A percentile compares a stretch with the other conserved stretches of the same genome.
Evolutionary conservation across 2,329 filamentous ascomycete species (phyloP).

Genomic region (Alternaria brassicicola): DNA sequence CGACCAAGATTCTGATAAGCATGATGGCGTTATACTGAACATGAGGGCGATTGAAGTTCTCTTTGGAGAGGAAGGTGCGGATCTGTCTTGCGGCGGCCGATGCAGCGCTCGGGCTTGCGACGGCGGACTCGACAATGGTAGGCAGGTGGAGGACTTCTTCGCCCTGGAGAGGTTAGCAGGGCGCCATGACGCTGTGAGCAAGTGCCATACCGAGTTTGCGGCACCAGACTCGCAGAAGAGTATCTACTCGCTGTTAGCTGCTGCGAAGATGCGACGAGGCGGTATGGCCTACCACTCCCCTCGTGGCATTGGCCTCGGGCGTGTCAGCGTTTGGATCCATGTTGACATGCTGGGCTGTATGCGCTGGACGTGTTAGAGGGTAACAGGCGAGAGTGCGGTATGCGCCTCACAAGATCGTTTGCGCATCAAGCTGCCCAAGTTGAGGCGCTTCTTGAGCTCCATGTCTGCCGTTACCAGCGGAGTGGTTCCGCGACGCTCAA

Average conservation of each 20-base stretch:
- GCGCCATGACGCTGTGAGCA: background rate
- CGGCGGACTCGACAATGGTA: slow-evolving; percentile 90
- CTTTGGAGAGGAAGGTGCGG: slow-evolving; percentile 79
- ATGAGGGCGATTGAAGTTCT: slow-evolving; percentile 68
- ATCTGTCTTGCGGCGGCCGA: slow-evolving; percentile 80
- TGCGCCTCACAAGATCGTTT: slow-evolving; percentile 34
- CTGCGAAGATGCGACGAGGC: background rate
- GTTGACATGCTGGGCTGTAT: slow-evolving; percentile 36
- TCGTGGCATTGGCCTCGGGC: slow-evolving; percentile 69
- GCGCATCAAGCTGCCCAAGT: slow-evolving; percentile 46
- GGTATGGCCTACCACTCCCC: slow-evolving; percentile 66
- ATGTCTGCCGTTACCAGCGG: slow-evolving; percentile 29
- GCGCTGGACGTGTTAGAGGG: slow-evolving; percentile 21
- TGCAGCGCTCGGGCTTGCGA: slow-evolving; percentile 86
- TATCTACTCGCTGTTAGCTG: slow-evolving; percentile 59
- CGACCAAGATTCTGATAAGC: slow-evolving; percentile 87
- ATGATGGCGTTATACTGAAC: slow-evolving; percentile 96
- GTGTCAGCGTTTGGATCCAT: slow-evolving; percentile 56
- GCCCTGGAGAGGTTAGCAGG: slow-evolving; percentile 58
- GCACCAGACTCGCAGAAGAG: slow-evolving; percentile 80
- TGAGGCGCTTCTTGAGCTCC: slow-evolving; percentile 50
- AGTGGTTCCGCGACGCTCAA: background rate
- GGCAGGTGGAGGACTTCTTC: slow-evolving; percentile 93
- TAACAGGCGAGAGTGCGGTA: background rate
- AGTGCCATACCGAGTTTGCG: slow-evolving; percentile 52